These are phyloP conservation scores for Colletotrichum higginsianum DNA, from an alignment of 2,329 filamentous ascomycete genomes.

Conservation along the genomic window DNA sequence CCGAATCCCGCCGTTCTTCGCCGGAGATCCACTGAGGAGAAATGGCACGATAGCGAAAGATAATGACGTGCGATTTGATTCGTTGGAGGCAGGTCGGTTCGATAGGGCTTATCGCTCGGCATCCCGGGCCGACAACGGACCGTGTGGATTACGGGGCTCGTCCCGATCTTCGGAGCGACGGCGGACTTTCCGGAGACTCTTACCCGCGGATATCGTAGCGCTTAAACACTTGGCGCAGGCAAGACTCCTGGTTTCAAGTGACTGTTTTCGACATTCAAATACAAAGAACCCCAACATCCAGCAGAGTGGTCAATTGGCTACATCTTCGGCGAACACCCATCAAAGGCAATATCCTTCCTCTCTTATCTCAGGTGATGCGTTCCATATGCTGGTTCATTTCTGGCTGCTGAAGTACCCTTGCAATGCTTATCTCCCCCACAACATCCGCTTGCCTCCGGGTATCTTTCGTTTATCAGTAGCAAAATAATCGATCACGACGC, in stretches of 20 bases:
- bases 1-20: slow-evolving; percentile 18
- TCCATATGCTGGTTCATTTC: neutral
- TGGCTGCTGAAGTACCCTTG: slow-evolving; percentile 10
- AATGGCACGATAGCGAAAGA: slow-evolving; percentile 22
- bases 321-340: too few species aligned
- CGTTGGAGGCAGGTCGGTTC: neutral
- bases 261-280: neutral
- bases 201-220: neutral
- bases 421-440: slow-evolving; percentile 39
- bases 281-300: too few species aligned
- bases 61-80: slow-evolving; percentile 33
- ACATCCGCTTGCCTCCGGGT: neutral
- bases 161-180: slow-evolving; percentile 23
- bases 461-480: slow-evolving; percentile 27
- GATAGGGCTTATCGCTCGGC: slow-evolving; percentile 24
- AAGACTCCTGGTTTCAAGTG: neutral
- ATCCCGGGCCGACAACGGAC: slow-evolving; percentile 27
- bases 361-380: neutral
- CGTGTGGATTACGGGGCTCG: slow-evolving; percentile 30
- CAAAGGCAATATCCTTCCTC: neutral
- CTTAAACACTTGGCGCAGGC: neutral
- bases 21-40: slow-evolving; percentile 21
- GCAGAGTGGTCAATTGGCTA: neutral
- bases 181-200: slow-evolving; percentile 6
- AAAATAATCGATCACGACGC: neutral